A percentile compares a stretch with the other conserved stretches of the same genome.
phyloP scores from a whole-genome alignment of 495 filamentous ascomycete species.

The Cladorrhinum samala region DNA sequence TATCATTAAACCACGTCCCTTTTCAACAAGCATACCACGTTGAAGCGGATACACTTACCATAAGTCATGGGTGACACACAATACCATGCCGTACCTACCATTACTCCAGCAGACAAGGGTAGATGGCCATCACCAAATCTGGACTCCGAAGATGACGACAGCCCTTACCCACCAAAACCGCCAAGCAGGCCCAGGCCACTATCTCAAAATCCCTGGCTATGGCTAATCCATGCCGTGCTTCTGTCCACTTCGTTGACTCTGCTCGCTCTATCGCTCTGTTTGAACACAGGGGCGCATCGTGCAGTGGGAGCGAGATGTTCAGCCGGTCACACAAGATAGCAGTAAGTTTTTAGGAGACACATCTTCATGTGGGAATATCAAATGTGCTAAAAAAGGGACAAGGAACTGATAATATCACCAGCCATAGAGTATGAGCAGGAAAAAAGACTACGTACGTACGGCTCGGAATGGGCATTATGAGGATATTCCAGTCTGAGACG shows the following conservation, averaged over 20 bases:
- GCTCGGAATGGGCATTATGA: too few species aligned
- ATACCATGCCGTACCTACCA: background rate
- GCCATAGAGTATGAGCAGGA: conserved; percentile 25
- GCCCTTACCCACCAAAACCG: background rate
- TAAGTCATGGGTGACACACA: background rate
- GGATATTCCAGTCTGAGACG: conserved; percentile 46
- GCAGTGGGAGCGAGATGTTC: background rate
- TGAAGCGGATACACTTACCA: too few species aligned
- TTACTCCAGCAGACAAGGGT: background rate
- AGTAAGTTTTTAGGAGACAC: too few species aligned
- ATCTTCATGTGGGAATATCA: too few species aligned
- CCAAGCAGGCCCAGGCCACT: background rate
- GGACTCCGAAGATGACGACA: background rate
- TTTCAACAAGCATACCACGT: too few species aligned
- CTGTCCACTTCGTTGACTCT: conserved; percentile 37
- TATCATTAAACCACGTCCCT: too few species aligned
- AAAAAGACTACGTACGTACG: too few species aligned
- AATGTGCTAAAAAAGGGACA: too few species aligned
- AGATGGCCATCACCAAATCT: background rate
- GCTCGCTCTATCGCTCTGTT: conserved; percentile 37
- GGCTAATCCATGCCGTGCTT: conserved; percentile 39
- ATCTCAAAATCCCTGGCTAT: conserved; percentile 28
- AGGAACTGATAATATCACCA: too few species aligned
- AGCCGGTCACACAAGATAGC: conserved; percentile 7
- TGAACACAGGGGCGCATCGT: conserved; percentile 23